Conservation (phyloP, 1,284 basidiomycete species). For the Hypsizygus ulmarius region DNA sequence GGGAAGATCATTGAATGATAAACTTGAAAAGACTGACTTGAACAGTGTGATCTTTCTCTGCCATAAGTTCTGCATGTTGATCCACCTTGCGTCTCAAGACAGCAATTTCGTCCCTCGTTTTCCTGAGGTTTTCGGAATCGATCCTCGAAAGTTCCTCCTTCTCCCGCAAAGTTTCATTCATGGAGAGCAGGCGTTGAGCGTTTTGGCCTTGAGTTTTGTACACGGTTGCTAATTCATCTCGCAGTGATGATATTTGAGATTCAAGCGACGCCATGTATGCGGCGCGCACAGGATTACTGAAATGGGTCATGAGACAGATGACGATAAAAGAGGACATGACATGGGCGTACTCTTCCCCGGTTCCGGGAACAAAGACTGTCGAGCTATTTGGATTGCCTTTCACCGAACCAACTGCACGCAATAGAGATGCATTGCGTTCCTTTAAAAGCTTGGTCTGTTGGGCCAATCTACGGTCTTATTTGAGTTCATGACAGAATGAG, state of each 20-base stretch:
- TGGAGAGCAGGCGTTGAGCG: slow-evolving; percentile 85
- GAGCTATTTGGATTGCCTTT: slow-evolving; percentile 62
- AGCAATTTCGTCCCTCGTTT: slow-evolving; percentile 69
- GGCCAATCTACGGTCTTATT: slow-evolving; percentile 80
- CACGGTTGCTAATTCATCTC: slow-evolving; percentile 87
- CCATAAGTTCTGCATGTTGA: slow-evolving; percentile 81
- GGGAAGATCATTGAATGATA: slow-evolving; percentile 1
- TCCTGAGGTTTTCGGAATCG: slow-evolving; percentile 75
- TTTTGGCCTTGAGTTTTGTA: slow-evolving; percentile 98
- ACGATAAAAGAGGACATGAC: slow-evolving; percentile 17
- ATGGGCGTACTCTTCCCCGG: slow-evolving; percentile 64
- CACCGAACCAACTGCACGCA: slow-evolving; percentile 75
- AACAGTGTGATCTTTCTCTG: slow-evolving; percentile 85
- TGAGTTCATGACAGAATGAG: slow-evolving; percentile 19
- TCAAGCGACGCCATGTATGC: slow-evolving; percentile 91
- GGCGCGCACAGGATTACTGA: slow-evolving; percentile 76
- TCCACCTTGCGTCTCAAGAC: slow-evolving; percentile 74
- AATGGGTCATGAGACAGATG: slow-evolving; percentile 14
- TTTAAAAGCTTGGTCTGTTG: slow-evolving; percentile 87
- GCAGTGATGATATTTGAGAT: slow-evolving; percentile 85
- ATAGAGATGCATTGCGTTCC: slow-evolving; percentile 82
- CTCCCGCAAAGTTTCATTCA: slow-evolving; percentile 93
- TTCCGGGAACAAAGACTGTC: slow-evolving; percentile 61
- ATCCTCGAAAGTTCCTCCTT: slow-evolving; percentile 81
- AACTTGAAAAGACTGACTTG: slow-evolving; percentile 54